Evolutionary conservation across 2,329 filamentous ascomycete species (phyloP).

Genomic region (Microascus cirrosus): DNA sequence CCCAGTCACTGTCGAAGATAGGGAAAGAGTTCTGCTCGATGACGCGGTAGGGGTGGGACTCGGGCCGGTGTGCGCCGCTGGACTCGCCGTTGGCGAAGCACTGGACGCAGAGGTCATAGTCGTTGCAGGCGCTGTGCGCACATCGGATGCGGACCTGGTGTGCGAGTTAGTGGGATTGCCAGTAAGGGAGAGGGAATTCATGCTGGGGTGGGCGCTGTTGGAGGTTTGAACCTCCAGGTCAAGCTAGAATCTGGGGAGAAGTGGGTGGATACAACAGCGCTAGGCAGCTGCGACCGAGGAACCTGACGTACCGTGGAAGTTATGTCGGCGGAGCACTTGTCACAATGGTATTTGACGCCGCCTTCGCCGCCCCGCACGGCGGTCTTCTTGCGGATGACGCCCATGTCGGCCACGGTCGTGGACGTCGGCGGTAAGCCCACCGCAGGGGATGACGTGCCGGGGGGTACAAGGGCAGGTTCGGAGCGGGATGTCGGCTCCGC

Average conservation of each 20-base stretch:
- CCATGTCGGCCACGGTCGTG: conserved; percentile 46
- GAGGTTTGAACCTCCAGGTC: neutral
- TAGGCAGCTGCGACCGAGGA: neutral
- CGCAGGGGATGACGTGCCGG: neutral
- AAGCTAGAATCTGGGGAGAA: neutral
- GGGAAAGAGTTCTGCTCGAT: conserved; percentile 98
- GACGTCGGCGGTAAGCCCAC: conserved; percentile 9
- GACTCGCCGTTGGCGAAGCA: conserved; percentile 79
- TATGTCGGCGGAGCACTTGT: conserved; percentile 92
- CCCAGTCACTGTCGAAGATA: conserved; percentile 92
- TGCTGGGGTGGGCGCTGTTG: neutral
- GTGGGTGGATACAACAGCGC: neutral
- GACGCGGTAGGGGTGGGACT: conserved; percentile 78
- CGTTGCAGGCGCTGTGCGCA: conserved; percentile 69
- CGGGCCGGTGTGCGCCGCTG: conserved; percentile 76
- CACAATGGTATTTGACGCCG: conserved; percentile 92
- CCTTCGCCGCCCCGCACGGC: conserved; percentile 75
- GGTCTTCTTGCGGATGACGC: conserved; percentile 93
- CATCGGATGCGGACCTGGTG: conserved; percentile 85
- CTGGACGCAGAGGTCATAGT: conserved; percentile 93
- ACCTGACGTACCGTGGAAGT: conserved; percentile 71
- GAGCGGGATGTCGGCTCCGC: neutral
- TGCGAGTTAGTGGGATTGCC: conserved; percentile 6
- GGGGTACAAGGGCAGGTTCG: neutral
- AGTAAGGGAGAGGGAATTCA: neutral